These are phyloP conservation scores for Ceratobasidium sp. DNA, from an alignment of 1,284 basidiomycete genomes.

Conservation along the genomic window DNA sequence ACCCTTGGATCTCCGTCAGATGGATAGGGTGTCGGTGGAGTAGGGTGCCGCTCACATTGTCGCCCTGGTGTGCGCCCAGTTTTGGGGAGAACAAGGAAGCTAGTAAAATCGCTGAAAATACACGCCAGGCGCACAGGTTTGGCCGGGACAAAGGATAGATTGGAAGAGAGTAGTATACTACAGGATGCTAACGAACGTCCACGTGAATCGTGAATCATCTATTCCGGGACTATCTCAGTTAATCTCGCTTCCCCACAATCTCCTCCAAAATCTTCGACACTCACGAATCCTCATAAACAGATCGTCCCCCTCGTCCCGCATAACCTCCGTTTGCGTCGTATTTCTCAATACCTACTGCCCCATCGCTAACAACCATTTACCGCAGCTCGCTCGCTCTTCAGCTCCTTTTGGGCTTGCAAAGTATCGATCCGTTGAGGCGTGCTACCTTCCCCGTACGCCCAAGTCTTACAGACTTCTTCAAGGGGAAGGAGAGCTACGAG, in stretches of 20 bases:
- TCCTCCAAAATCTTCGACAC: constrained; percentile 33
- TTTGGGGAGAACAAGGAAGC: too few relatives aligned
- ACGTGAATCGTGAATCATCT: too few relatives aligned
- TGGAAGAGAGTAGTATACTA: too few relatives aligned
- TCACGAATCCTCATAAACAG: constrained; percentile 42
- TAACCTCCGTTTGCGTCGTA: constrained; percentile 33
- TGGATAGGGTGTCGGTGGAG: too few relatives aligned
- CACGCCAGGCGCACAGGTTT: too few relatives aligned
- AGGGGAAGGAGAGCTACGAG: constrained; percentile 64
- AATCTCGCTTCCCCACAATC: constrained; percentile 28
- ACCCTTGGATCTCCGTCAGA: too few relatives aligned
- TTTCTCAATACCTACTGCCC: constrained; percentile 19
- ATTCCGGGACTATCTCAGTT: too few relatives aligned
- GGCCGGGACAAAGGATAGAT: too few relatives aligned
- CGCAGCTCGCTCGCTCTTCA: constrained; percentile 32
- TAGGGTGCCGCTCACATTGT: too few relatives aligned
- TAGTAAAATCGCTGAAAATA: too few relatives aligned
- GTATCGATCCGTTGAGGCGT: constrained; percentile 34
- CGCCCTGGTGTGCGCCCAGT: too few relatives aligned
- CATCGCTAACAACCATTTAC: constrained; percentile 37
- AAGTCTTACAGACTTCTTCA: constrained; percentile 64
- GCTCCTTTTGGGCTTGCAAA: constrained; percentile 16
- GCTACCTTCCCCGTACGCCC: constrained; percentile 57
- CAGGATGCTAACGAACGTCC: too few relatives aligned
- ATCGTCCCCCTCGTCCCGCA: constrained; percentile 39